These are phyloP conservation scores for Dactylonectria estremocensis DNA, from an alignment of 2,329 filamentous ascomycete genomes.

Conservation along the genomic window DNA sequence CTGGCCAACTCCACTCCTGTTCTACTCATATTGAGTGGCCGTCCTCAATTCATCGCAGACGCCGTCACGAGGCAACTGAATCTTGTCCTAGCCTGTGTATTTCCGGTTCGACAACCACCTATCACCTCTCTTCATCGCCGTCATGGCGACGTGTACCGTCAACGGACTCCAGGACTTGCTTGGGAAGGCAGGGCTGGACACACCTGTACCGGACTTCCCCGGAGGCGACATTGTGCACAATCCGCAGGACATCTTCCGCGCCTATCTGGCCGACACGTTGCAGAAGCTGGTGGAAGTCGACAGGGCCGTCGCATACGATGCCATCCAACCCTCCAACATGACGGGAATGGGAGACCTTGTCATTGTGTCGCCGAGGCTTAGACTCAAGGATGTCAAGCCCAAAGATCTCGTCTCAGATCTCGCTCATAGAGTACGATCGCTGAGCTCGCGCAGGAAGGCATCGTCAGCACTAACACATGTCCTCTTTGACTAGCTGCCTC, in stretches of 20 bases:
- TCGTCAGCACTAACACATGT: constrained; percentile 26
- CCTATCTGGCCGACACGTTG: constrained; percentile 42
- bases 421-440: constrained; percentile 33
- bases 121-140: constrained; percentile 10
- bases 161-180: constrained; percentile 40
- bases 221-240: constrained; percentile 44
- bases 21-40: constrained; percentile 21
- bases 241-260: constrained; percentile 47
- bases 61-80: constrained; percentile 10
- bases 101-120: constrained; percentile 5
- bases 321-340: constrained; percentile 46
- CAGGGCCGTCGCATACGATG: constrained; percentile 43
- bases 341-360: constrained; percentile 47
- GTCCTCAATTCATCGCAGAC: constrained; percentile 6
- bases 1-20: background rate
- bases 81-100: background rate
- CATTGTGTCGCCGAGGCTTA: constrained; percentile 45
- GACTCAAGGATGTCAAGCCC: constrained; percentile 28
- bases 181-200: constrained; percentile 41
- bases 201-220: constrained; percentile 41
- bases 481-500: constrained; percentile 35
- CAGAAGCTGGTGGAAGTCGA: constrained; percentile 44
- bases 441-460: background rate
- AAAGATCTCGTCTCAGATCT: constrained; percentile 43
- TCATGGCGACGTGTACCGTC: constrained; percentile 46